Base-by-base conservation (phyloP, 495 filamentous ascomycete genomes). In the Neurospora cerealis region DNA sequence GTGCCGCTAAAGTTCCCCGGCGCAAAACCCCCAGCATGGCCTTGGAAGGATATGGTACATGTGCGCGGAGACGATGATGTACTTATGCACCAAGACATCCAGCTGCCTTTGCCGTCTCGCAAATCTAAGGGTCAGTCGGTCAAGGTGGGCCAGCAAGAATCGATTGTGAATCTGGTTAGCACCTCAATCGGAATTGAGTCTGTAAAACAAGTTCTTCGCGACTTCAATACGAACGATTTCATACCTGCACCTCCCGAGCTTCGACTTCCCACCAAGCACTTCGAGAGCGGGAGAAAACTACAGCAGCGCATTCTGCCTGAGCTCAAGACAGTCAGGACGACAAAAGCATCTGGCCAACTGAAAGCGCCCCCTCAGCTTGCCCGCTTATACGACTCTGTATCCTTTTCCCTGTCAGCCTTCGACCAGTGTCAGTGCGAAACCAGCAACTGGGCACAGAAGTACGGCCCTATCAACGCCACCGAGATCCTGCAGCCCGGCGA, bases 381-480 rank as follows among this genome's bases (percentile, higher is more conserved):
- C 0, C 87, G 86, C 13, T 83, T 93, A 3, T 92, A 91, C 72
- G 77, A 85, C 3, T 86, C 83, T 6, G 86, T 98, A 28, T 78
- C 82, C 21, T 84, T 81, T 3, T 86, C 87, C 0, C 84, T 93
- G 19, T 93, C 90, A 1, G 90, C 96, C 19, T 98, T 96, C 78
- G 96, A 99, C 81, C 88, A 80, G 75, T 91, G 88, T 21, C 84
- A 88, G 48, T 97, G 91, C 76, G 96, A 98, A 77, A 85, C 83
- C 1, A 83, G 86, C 36, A 82, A 89, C 48, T 99, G 96, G 96
- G 77, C 83, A 3, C 90, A 94, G 38, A 99, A 99, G 76, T 97
- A 98, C 84, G 89, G 93, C 1, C 96, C 96, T 0, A 83, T 78
- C 38, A 83, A 79, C 34, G 89, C 93, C 1, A 84, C 83, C 7